Conservation (phyloP, 768 basidiomycete genomes). For the Collybia sordida region DNA sequence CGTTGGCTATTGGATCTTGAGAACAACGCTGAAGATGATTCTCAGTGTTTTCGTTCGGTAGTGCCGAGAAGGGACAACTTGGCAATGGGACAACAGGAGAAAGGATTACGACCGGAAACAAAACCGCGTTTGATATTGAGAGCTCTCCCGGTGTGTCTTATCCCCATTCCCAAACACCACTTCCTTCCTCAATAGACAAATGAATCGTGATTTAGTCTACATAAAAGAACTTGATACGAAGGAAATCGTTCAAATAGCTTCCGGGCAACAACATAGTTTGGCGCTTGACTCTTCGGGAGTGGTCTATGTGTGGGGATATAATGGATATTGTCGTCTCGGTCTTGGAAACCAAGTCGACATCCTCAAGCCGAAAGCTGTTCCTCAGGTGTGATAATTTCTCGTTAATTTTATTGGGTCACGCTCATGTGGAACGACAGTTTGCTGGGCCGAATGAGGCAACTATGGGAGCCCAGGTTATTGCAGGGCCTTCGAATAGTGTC, state of each 20-base stretch:
- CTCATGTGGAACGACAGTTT: slow-evolving; percentile 48
- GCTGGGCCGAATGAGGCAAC: slow-evolving; percentile 65
- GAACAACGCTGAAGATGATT: neutral
- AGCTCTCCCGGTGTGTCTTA: slow-evolving; percentile 55
- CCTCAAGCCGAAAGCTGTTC: slow-evolving; percentile 79
- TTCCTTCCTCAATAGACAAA: neutral
- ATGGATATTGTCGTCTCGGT: slow-evolving; percentile 89
- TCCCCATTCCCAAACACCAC: neutral
- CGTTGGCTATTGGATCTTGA: neutral
- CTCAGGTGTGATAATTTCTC: slow-evolving; percentile 48
- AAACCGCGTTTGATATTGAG: slow-evolving; percentile 80
- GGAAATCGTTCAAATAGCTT: slow-evolving; percentile 79
- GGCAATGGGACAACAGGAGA: slow-evolving; percentile 95
- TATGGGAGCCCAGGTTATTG: slow-evolving; percentile 63
- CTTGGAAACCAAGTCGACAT: slow-evolving; percentile 83
- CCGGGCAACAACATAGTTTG: slow-evolving; percentile 84
- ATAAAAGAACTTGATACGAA: slow-evolving; percentile 77
- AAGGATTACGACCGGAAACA: slow-evolving; percentile 82
- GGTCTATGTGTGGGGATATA: slow-evolving; percentile 87
- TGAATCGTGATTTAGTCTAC: slow-evolving; percentile 44
- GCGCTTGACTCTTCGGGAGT: slow-evolving; percentile 80
- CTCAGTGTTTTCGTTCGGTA: slow-evolving; percentile 85
- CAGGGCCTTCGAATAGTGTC: slow-evolving; percentile 83
- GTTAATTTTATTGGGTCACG: neutral
- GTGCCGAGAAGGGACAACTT: slow-evolving; percentile 89